These are phyloP conservation scores for Colletotrichum kahawae DNA, from an alignment of 2,329 filamentous ascomycete species.

Conservation along the genomic window DNA sequence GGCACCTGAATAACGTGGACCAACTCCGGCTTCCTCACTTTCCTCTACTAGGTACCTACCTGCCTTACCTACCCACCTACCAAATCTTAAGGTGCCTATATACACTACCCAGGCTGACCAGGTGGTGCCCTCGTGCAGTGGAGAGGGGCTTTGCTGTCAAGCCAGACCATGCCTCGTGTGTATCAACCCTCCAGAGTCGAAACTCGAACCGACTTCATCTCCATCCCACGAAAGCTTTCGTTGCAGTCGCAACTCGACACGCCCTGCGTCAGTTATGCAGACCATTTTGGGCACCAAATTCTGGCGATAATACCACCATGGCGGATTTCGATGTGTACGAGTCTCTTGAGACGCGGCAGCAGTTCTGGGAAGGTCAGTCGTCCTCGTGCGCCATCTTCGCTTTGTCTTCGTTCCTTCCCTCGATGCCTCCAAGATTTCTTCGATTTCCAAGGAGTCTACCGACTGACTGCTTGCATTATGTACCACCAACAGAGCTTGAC, in stretches of 20 bases:
- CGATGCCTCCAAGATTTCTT: neutral
- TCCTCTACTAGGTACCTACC: neutral
- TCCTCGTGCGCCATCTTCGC: slow-evolving; percentile 5
- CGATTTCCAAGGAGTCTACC: neutral
- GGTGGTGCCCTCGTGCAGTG: neutral
- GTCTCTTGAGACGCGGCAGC: slow-evolving; percentile 77
- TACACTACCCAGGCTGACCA: neutral
- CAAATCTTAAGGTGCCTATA: neutral
- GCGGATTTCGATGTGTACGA: slow-evolving; percentile 70
- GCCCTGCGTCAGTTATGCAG: slow-evolving; percentile 12
- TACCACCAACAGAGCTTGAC: slow-evolving; percentile 46
- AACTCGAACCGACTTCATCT: slow-evolving; percentile 11
- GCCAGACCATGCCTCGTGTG: slow-evolving; percentile 11
- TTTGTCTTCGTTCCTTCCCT: slow-evolving; percentile 11
- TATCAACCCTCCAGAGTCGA: slow-evolving; percentile 12
- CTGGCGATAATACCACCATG: slow-evolving; percentile 43
- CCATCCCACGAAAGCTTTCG: neutral
- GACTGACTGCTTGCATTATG: neutral
- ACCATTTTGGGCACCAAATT: neutral
- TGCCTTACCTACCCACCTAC: neutral
- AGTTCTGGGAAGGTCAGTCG: slow-evolving; percentile 83
- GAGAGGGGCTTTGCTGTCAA: slow-evolving; percentile 7
- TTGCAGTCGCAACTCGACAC: neutral
- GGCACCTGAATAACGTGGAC: neutral
- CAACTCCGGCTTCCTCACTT: neutral